Evolutionary conservation across 2,329 filamentous ascomycete species (phyloP).

Genomic region (Arthrobotrys sphaeroides): DNA sequence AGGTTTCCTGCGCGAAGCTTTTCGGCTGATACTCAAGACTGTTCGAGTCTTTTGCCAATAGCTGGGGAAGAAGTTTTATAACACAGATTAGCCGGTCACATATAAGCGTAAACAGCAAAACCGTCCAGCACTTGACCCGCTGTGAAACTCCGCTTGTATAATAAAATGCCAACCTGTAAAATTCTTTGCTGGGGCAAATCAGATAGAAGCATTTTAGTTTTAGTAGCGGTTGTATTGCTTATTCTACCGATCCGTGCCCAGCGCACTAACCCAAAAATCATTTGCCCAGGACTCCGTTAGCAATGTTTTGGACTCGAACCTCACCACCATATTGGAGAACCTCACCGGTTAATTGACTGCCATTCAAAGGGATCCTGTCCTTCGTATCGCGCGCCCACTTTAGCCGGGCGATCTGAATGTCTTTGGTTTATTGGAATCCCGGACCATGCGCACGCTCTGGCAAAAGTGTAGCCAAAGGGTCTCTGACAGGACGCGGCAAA

Average conservation of each 20-base stretch:
- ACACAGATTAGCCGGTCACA: slow-evolving; percentile 9
- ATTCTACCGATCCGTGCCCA: slow-evolving; percentile 48
- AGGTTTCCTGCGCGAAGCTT: neutral
- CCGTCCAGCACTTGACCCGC: neutral
- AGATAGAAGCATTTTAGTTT: slow-evolving; percentile 12
- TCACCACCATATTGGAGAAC: slow-evolving; percentile 15
- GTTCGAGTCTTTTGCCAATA: neutral
- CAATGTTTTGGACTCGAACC: slow-evolving; percentile 5
- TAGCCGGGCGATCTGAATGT: slow-evolving; percentile 53
- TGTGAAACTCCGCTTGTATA: slow-evolving; percentile 9
- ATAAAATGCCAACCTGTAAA: neutral
- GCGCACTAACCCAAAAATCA: slow-evolving; percentile 22
- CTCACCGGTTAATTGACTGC: slow-evolving; percentile 32
- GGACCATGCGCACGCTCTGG: slow-evolving; percentile 43
- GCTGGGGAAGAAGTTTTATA: slow-evolving; percentile 2
- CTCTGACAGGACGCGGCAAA: slow-evolving; percentile 35
- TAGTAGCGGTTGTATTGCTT: slow-evolving; percentile 39
- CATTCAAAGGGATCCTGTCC: slow-evolving; percentile 13
- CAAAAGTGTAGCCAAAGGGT: neutral
- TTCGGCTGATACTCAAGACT: slow-evolving; percentile 12
- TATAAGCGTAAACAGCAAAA: slow-evolving; percentile 8
- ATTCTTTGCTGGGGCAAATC: slow-evolving; percentile 20
- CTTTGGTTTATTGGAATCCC: slow-evolving; percentile 30
- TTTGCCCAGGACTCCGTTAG: neutral
- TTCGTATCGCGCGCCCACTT: slow-evolving; percentile 48